Conservation (phyloP, 2,329 filamentous ascomycete genomes). For the Cephalotrichum gorgonifer region DNA sequence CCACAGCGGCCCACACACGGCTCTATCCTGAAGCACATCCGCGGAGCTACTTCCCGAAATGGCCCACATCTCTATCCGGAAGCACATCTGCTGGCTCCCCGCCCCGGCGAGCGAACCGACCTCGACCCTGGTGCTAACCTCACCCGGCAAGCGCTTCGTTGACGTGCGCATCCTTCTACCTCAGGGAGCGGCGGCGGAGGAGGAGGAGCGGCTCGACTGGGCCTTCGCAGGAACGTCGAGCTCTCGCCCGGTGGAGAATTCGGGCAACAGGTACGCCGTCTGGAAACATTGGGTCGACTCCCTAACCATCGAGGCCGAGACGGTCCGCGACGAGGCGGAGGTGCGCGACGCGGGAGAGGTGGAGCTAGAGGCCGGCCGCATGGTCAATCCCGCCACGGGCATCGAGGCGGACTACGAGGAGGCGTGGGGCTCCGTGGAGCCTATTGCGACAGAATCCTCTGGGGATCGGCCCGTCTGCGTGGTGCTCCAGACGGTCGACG, state of each 20-base stretch:
- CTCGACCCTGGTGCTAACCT: constrained; percentile 54
- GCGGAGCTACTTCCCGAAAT: constrained; percentile 17
- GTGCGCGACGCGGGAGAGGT: constrained; percentile 33
- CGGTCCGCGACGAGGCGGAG: constrained; percentile 42
- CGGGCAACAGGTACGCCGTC: constrained; percentile 20
- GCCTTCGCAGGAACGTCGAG: constrained; percentile 48
- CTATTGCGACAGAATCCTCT: constrained; percentile 9
- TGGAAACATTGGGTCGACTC: constrained; percentile 56
- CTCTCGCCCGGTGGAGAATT: constrained; percentile 15
- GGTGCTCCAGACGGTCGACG: constrained; percentile 9
- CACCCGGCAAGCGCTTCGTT: constrained; percentile 44
- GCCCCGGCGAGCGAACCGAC: constrained; percentile 46
- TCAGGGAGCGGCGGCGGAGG: constrained; percentile 8
- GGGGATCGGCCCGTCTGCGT: background rate
- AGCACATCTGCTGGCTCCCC: constrained; percentile 49
- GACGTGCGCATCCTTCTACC: constrained; percentile 44
- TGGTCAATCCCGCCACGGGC: constrained; percentile 47
- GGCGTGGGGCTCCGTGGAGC: constrained; percentile 44
- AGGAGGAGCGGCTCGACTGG: constrained; percentile 46
- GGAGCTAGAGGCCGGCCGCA: constrained; percentile 46
- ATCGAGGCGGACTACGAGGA: constrained; percentile 50
- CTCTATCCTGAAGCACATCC: too few relatives aligned
- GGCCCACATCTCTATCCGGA: constrained; percentile 44
- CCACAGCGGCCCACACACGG: too few relatives aligned
- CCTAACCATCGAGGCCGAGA: constrained; percentile 26